phyloP scores from a whole-genome alignment of 495 filamentous ascomycete genomes.

The Neurospora sp. region DNA sequence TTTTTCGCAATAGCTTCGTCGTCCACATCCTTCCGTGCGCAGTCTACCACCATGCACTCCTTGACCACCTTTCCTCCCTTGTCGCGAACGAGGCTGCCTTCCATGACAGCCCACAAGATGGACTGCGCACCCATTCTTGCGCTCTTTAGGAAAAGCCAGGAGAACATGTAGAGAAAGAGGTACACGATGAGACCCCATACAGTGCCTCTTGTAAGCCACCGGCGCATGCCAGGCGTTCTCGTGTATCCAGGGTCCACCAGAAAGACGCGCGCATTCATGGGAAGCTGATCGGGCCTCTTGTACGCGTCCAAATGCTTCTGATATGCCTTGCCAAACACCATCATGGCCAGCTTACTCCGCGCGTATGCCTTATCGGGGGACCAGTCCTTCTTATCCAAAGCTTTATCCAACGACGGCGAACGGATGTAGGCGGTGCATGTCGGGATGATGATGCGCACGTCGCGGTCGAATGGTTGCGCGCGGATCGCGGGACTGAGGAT shows the following conservation, averaged over 20 bases:
- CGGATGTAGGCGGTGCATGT: slow-evolving; percentile 81
- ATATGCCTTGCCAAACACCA: slow-evolving; percentile 77
- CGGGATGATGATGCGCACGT: slow-evolving; percentile 78
- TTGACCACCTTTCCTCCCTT: slow-evolving; percentile 66
- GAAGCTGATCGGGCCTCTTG: slow-evolving; percentile 68
- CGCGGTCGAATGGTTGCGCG: slow-evolving; percentile 85
- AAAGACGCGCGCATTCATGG: slow-evolving; percentile 69
- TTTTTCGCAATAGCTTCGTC: slow-evolving; percentile 70
- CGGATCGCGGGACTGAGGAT: slow-evolving; percentile 81
- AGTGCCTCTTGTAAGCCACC: slow-evolving; percentile 76
- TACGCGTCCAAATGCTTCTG: slow-evolving; percentile 81
- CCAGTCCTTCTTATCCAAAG: slow-evolving; percentile 39
- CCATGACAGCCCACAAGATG: slow-evolving; percentile 78
- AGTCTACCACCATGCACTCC: slow-evolving; percentile 72
- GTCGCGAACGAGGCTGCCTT: slow-evolving; percentile 51
- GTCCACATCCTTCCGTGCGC: slow-evolving; percentile 58
- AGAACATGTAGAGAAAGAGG: slow-evolving; percentile 62
- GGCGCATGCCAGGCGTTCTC: slow-evolving; percentile 75
- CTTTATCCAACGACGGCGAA: slow-evolving; percentile 46
- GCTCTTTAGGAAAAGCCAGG: slow-evolving; percentile 84
- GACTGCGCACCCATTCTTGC: slow-evolving; percentile 75
- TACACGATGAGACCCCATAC: slow-evolving; percentile 76
- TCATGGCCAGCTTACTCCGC: slow-evolving; percentile 80
- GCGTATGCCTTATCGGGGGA: slow-evolving; percentile 53
- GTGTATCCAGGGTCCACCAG: slow-evolving; percentile 77